These are phyloP conservation scores for Salix purpurea DNA, from an alignment of 345 rosid genomes.

Conservation along the genomic window DNA sequence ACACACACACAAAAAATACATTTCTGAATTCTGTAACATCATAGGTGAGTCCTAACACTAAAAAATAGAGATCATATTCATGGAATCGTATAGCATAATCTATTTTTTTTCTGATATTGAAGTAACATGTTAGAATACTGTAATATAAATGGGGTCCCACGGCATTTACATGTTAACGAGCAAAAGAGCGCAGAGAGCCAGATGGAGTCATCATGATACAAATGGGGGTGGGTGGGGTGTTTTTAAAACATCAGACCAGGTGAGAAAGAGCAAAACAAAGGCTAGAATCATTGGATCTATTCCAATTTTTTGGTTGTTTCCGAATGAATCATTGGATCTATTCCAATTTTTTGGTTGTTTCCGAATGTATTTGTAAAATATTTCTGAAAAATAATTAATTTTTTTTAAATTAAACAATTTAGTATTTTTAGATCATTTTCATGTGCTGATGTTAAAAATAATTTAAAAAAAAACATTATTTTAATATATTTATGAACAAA, in stretches of 20 bases:
- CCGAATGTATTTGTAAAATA: too few species aligned
- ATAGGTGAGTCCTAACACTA: neutral
- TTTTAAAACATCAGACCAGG: neutral
- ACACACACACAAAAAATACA: too few species aligned
- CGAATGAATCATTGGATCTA: neutral
- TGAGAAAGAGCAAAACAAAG: neutral
- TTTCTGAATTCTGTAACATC: too few species aligned
- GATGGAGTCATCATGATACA: neutral
- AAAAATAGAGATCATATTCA: neutral
- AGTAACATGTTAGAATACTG: neutral
- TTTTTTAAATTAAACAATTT: too few species aligned
- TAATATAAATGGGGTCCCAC: neutral
- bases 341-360: too few species aligned
- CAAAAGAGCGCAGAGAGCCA: neutral
- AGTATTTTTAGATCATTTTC: too few species aligned
- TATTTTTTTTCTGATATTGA: neutral
- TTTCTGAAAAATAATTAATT: too few species aligned
- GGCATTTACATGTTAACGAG: too few species aligned
- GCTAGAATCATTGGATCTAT: neutral
- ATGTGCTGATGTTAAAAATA: too few species aligned
- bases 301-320: too few species aligned
- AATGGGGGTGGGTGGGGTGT: neutral
- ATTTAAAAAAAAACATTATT: too few species aligned
- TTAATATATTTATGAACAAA: too few species aligned
- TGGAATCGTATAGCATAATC: neutral